A percentile compares a stretch with the other conserved stretches of the same genome.
phyloP scores from a whole-genome alignment of 1,139 yeast genomes.

The Debaryomyces udenii region DNA sequence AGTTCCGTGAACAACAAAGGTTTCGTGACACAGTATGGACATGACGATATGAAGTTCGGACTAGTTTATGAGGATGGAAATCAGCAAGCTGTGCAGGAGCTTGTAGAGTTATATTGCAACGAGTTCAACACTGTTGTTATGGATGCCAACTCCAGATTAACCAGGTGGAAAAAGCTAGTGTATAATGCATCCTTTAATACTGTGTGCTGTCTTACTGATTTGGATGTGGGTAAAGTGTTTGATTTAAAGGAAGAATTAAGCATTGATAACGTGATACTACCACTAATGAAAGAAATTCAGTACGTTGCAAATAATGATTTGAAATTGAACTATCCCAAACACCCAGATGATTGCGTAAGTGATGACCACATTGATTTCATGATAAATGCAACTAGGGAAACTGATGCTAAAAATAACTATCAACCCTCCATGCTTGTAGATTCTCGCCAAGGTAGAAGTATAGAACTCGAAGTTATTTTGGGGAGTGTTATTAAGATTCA shows the following conservation, averaged over 20 bases:
- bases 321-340: slow-evolving; percentile 10
- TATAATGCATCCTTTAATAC: slow-evolving; percentile 41
- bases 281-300: slow-evolving; percentile 30
- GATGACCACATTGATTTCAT: slow-evolving; percentile 22
- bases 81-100: slow-evolving; percentile 17
- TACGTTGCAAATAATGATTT: slow-evolving; percentile 29
- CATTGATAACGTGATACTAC: slow-evolving; percentile 21
- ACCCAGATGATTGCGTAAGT: slow-evolving; percentile 19
- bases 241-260: slow-evolving; percentile 20
- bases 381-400: slow-evolving; percentile 19
- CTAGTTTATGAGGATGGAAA: slow-evolving; percentile 15
- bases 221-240: slow-evolving; percentile 31
- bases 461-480: slow-evolving; percentile 36
- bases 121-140: slow-evolving; percentile 11
- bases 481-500: slow-evolving; percentile 27
- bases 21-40: slow-evolving; percentile 30
- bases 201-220: slow-evolving; percentile 33
- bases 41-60: slow-evolving; percentile 28
- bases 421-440: slow-evolving; percentile 44
- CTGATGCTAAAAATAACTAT: slow-evolving; percentile 26
- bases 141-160: slow-evolving; percentile 24
- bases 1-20: slow-evolving; percentile 28
- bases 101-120: slow-evolving; percentile 30
- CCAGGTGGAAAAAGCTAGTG: slow-evolving; percentile 37
- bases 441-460: slow-evolving; percentile 29